These are phyloP conservation scores for Zymoseptoria pseudotritici DNA, from an alignment of 2,329 filamentous ascomycete species.

Conservation along the genomic window DNA sequence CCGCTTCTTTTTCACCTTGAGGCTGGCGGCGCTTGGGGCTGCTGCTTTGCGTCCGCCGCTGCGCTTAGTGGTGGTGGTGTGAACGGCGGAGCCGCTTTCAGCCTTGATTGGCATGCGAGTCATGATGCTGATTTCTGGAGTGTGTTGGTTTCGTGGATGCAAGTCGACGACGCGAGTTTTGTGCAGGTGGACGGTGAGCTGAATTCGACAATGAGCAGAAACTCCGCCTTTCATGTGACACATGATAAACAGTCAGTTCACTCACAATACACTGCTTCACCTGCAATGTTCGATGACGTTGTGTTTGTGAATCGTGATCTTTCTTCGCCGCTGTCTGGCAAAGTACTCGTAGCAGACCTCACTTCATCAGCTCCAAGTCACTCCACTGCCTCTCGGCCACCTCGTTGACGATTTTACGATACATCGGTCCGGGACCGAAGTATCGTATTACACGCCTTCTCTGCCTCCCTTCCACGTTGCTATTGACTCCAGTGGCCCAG, in stretches of 20 bases:
- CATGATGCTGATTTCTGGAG: not conserved
- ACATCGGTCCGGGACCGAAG: slow-evolving; percentile 39
- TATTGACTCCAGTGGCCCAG: slow-evolving; percentile 52
- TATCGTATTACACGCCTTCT: slow-evolving; percentile 43
- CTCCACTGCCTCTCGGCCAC: slow-evolving; percentile 20
- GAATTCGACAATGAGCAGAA: not conserved
- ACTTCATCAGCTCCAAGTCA: slow-evolving; percentile 12
- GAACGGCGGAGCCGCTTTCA: not conserved
- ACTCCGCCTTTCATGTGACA: not conserved
- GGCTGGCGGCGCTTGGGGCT: not conserved
- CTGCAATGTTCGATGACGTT: not conserved
- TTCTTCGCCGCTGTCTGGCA: too few relatives aligned
- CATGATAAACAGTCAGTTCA: not conserved
- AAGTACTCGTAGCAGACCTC: not conserved
- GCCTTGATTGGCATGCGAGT: not conserved
- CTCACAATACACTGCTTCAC: not conserved
- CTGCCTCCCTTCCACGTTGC: slow-evolving; percentile 42
- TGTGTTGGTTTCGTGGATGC: not conserved
- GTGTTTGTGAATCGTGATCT: not conserved
- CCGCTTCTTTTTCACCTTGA: not conserved
- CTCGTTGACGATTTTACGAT: slow-evolving; percentile 30
- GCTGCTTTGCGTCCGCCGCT: not conserved
- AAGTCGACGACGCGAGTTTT: not conserved
- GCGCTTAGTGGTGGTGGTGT: not conserved
- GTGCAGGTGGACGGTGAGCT: not conserved